Conservation (phyloP, 2,329 filamentous ascomycete genomes). For the Fusarium nurragi region DNA sequence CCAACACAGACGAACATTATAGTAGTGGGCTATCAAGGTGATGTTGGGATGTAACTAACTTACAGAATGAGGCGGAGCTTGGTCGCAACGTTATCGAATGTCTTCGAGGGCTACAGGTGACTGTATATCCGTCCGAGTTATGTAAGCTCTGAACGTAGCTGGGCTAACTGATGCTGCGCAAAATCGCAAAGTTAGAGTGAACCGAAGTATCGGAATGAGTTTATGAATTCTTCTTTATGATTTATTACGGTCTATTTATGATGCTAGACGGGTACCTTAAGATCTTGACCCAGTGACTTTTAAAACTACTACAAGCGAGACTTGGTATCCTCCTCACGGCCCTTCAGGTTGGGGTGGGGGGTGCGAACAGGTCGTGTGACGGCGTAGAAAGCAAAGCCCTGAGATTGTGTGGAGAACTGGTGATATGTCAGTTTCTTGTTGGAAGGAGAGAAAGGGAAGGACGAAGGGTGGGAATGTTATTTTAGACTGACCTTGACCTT, state of each 20-base stretch:
- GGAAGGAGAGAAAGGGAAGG: rapidly evolving
- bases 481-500: constrained; percentile 37
- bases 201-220: not conserved
- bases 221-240: not conserved
- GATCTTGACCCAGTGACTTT: not conserved
- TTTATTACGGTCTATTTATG: constrained; percentile 10
- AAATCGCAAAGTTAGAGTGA: not conserved
- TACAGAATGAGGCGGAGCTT: no score
- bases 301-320: constrained; percentile 20
- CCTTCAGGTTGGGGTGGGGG: constrained; percentile 38
- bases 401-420: constrained; percentile 42
- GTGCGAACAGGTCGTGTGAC: constrained; percentile 39
- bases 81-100: not conserved
- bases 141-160: rapidly evolving
- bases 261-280: constrained; percentile 2
- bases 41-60: no score
- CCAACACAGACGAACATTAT: not conserved
- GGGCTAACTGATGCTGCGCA: rapidly evolving
- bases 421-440: not conserved
- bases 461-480: no score
- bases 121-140: not conserved
- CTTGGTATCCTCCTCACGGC: constrained; percentile 38
- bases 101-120: rapidly evolving
- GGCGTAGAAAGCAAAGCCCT: constrained; percentile 40
- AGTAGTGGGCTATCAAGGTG: rapidly evolving